Evolutionary conservation across 1,139 yeast species (phyloP).

Genomic region (Taphrina betulina): DNA sequence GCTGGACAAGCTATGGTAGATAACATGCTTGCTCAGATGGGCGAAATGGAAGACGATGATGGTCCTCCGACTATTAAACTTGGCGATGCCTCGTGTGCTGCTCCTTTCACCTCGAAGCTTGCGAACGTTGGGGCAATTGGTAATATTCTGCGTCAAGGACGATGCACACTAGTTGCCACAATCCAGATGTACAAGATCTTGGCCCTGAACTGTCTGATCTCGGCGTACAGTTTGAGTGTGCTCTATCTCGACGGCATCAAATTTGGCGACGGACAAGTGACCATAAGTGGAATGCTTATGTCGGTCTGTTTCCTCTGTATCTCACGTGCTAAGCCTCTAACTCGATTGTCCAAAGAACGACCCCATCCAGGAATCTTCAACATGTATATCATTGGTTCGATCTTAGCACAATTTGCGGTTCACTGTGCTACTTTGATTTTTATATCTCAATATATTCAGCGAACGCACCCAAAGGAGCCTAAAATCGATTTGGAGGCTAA

Average conservation of each 20-base stretch:
- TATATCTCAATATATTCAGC: conserved; percentile 77
- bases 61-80: conserved; percentile 91
- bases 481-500: conserved; percentile 77
- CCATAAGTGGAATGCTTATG: conserved; percentile 83
- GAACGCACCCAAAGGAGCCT: conserved; percentile 53
- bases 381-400: conserved; percentile 93
- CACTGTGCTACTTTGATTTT: conserved; percentile 81
- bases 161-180: conserved; percentile 95
- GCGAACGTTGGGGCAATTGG: conserved; percentile 91
- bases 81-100: conserved; percentile 99
- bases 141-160: conserved; percentile 93
- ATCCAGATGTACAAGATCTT: conserved; percentile 98
- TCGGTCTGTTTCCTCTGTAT: conserved; percentile 94
- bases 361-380: conserved; percentile 98
- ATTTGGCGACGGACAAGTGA: conserved; percentile 96
- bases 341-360: conserved; percentile 85
- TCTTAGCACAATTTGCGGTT: conserved; percentile 91
- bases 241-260: conserved; percentile 96
- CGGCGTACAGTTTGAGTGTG: conserved; percentile 93
- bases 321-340: conserved; percentile 88
- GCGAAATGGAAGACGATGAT: conserved; percentile 63
- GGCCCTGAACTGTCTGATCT: conserved; percentile 93
- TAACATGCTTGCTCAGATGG: conserved; percentile 56
- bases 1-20: conserved; percentile 61
- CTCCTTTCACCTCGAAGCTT: conserved; percentile 94